Conservation (phyloP, 192 early-diverging fungal genomes). For the Backusella tarrabulga region DNA sequence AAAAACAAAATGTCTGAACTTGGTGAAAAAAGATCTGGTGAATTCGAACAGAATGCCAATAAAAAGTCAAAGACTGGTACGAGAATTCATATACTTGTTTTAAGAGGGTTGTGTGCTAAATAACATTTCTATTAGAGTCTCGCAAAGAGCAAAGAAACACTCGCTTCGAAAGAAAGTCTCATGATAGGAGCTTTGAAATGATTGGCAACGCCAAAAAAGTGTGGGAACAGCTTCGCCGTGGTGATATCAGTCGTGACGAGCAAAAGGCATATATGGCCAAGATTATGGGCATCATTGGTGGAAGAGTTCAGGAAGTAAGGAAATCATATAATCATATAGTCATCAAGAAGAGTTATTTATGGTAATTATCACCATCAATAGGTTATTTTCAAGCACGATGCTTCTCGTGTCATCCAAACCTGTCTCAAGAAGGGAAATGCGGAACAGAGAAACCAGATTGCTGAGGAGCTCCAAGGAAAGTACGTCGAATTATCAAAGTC, state of each 20-base stretch:
- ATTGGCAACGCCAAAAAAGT: slow-evolving; percentile 72
- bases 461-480: slow-evolving; percentile 75
- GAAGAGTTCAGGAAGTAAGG: slow-evolving; percentile 72
- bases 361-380: neutral
- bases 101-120: neutral
- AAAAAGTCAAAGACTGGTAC: slow-evolving; percentile 20
- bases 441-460: slow-evolving; percentile 75
- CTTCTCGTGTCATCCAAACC: slow-evolving; percentile 88
- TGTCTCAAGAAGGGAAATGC: slow-evolving; percentile 86
- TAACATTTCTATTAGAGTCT: slow-evolving; percentile 29
- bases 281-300: slow-evolving; percentile 80
- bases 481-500: slow-evolving; percentile 73
- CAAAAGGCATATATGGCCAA: slow-evolving; percentile 66
- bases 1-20: slow-evolving; percentile 16
- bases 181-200: slow-evolving; percentile 68
- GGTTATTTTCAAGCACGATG: slow-evolving; percentile 94
- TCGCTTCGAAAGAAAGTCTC: slow-evolving; percentile 57
- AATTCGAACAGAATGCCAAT: slow-evolving; percentile 3
- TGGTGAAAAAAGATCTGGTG: slow-evolving; percentile 9
- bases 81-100: neutral
- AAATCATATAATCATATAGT: neutral
- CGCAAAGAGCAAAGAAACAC: slow-evolving; percentile 57
- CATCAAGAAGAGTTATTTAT: neutral
- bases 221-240: slow-evolving; percentile 84
- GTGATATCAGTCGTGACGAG: slow-evolving; percentile 63